Evolutionary conservation across 139 green algal species (phyloP).

Genomic region (Chlorella ohadii): DNA sequence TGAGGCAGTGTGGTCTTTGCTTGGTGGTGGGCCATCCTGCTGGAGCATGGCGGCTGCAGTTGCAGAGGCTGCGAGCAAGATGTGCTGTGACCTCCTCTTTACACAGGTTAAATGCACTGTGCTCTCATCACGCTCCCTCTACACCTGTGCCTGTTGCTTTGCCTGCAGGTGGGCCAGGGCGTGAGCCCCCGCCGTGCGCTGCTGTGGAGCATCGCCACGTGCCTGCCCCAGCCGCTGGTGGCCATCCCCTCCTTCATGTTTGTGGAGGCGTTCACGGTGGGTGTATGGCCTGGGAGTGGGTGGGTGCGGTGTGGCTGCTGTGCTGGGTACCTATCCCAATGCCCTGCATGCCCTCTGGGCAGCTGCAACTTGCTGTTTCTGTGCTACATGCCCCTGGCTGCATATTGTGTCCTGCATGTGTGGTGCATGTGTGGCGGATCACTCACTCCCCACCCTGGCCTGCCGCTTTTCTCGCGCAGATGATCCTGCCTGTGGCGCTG

Average conservation of each 20-base stretch:
- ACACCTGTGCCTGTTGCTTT: too few species aligned
- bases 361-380: neutral
- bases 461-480: neutral
- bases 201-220: constrained; percentile 85
- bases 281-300: too few species aligned
- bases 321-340: too few species aligned
- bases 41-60: too few species aligned
- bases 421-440: neutral
- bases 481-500: constrained; percentile 89
- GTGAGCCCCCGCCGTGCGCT: constrained; percentile 71
- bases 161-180: constrained; percentile 68
- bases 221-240: constrained; percentile 90
- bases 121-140: too few species aligned
- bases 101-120: too few species aligned
- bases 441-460: neutral
- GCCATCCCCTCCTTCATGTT: constrained; percentile 95
- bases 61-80: neutral
- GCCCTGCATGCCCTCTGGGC: too few species aligned
- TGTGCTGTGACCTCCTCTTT: too few species aligned
- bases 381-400: too few species aligned
- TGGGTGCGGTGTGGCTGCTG: too few species aligned
- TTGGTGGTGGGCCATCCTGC: neutral
- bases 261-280: constrained; percentile 87
- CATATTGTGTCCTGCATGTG: too few species aligned
- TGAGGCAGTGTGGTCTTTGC: neutral